A percentile compares a stretch with the other conserved stretches of the same genome.
Conservation (phyloP, 2,329 filamentous ascomycete species). For the Annulohypoxylon truncatum region DNA sequence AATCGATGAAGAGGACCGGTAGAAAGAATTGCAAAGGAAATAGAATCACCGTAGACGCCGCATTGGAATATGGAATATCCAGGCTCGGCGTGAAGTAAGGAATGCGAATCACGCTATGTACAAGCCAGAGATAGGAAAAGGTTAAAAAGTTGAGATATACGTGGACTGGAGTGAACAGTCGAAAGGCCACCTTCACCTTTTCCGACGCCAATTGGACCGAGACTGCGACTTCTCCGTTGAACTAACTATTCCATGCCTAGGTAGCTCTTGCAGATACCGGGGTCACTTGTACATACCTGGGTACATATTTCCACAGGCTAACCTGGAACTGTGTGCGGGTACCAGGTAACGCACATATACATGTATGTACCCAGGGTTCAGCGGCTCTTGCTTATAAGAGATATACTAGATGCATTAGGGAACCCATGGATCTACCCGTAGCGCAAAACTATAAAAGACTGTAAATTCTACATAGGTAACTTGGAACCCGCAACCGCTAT, state of each 20-base stretch:
- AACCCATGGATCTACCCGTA: not conserved
- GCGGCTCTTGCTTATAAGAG: not conserved
- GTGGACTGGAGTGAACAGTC: slow-evolving; percentile 7
- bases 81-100: slow-evolving; percentile 21
- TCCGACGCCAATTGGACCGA: slow-evolving; percentile 26
- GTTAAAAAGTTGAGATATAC: slow-evolving; percentile 21
- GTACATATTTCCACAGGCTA: no score
- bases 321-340: not conserved
- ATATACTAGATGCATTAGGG: not conserved
- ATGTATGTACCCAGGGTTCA: slow-evolving; percentile 1
- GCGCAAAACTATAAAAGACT: not conserved
- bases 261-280: not conserved
- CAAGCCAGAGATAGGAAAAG: not conserved
- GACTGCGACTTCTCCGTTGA: not conserved
- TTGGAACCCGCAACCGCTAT: no score
- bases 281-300: no score
- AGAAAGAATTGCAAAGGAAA: slow-evolving; percentile 16
- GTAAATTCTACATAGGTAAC: not conserved
- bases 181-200: slow-evolving; percentile 50
- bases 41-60: slow-evolving; percentile 43
- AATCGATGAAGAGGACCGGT: slow-evolving; percentile 23
- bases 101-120: slow-evolving; percentile 23
- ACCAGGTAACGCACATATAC: not conserved
- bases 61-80: slow-evolving; percentile 39
- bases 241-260: not conserved